phyloP scores from a whole-genome alignment of 2,329 filamentous ascomycete genomes.

The Clarireedia sp. region DNA sequence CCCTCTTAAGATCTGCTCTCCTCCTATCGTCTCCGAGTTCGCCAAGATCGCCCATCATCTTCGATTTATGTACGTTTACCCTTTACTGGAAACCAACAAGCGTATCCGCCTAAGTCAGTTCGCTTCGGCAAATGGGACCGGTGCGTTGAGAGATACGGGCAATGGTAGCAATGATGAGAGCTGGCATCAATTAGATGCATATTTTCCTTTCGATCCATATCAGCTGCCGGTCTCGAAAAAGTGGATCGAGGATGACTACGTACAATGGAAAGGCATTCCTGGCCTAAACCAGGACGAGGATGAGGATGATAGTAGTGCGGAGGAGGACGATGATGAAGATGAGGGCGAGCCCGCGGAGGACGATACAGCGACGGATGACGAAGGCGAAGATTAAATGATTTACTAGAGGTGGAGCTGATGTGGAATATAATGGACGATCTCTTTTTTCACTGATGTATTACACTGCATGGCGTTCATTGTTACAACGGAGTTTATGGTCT shows the following conservation, averaged over 20 bases:
- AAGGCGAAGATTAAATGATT: constrained; percentile 18
- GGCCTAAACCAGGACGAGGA: constrained; percentile 55
- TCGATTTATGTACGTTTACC: constrained; percentile 81
- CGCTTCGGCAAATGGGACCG: constrained; percentile 44
- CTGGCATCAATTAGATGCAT: constrained; percentile 80
- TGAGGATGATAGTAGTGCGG: constrained; percentile 42
- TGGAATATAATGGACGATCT: too few relatives aligned
- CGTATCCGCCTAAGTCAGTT: constrained; percentile 71
- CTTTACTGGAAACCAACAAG: constrained; percentile 87
- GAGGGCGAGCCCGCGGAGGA: constrained; percentile 14
- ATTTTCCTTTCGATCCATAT: constrained; percentile 97
- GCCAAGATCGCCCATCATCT: constrained; percentile 80
- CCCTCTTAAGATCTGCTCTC: constrained; percentile 89
- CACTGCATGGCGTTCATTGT: too few relatives aligned
- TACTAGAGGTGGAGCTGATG: too few relatives aligned
- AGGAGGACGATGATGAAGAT: constrained; percentile 23
- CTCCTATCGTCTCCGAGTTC: constrained; percentile 84
- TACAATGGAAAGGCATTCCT: constrained; percentile 68
- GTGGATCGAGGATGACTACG: constrained; percentile 81
- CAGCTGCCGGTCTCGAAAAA: constrained; percentile 77
- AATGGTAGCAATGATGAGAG: constrained; percentile 57
- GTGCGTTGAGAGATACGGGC: constrained; percentile 41
- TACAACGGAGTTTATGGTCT: too few relatives aligned
- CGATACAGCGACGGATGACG: constrained; percentile 21
- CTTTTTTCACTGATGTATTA: too few relatives aligned